Conservation (phyloP, 2,329 filamentous ascomycete genomes). For the Fusarium pseudoanthophilum region DNA sequence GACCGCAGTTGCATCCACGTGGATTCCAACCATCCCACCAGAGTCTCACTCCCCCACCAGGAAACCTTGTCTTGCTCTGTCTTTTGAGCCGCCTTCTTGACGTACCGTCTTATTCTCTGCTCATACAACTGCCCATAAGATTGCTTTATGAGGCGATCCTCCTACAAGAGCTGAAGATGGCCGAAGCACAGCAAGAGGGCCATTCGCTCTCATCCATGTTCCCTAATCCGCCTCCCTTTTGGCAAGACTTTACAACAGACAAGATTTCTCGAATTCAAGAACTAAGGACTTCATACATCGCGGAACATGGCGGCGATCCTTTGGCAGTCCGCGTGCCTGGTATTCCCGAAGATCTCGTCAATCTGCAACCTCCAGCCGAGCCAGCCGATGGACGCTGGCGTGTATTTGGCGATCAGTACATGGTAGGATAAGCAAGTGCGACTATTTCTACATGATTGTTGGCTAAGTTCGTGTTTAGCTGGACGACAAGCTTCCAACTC, state of each 20-base stretch:
- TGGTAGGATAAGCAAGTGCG: slow-evolving; percentile 48
- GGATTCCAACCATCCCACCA: slow-evolving; percentile 21
- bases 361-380: slow-evolving; percentile 83
- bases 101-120: background rate
- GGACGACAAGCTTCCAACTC: slow-evolving; percentile 70
- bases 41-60: slow-evolving; percentile 32
- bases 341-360: slow-evolving; percentile 76
- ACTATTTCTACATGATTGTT: background rate
- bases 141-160: slow-evolving; percentile 26
- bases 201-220: slow-evolving; percentile 72
- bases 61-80: slow-evolving; percentile 3
- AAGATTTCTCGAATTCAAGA: slow-evolving; percentile 70
- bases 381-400: slow-evolving; percentile 77
- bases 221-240: slow-evolving; percentile 90
- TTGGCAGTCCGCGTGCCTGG: slow-evolving; percentile 53
- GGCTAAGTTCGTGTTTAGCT: slow-evolving; percentile 53
- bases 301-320: slow-evolving; percentile 44
- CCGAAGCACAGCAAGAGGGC: slow-evolving; percentile 62
- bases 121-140: background rate
- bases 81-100: background rate
- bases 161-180: slow-evolving; percentile 60
- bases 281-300: slow-evolving; percentile 54
- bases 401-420: slow-evolving; percentile 77
- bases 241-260: slow-evolving; percentile 83
- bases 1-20: slow-evolving; percentile 24